Conservation (phyloP, 2,329 filamentous ascomycete genomes). For the Pseudogymnoascus sp. region DNA sequence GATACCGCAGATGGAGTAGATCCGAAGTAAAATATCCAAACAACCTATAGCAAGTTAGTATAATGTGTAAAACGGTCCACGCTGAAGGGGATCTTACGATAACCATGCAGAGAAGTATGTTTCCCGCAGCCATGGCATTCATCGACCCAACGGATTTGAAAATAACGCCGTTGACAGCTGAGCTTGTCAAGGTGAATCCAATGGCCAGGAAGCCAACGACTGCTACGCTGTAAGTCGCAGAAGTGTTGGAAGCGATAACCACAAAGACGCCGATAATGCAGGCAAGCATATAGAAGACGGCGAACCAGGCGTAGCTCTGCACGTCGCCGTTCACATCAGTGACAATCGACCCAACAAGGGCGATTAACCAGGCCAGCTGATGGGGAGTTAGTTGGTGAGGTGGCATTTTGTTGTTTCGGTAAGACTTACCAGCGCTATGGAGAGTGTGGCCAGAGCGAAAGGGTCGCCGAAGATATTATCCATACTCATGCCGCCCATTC, state of each 20-base stretch:
- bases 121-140: conserved; percentile 84
- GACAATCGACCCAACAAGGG: conserved; percentile 73
- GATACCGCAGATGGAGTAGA: conserved; percentile 80
- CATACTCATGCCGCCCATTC: conserved; percentile 56
- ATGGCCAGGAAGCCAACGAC: conserved; percentile 80
- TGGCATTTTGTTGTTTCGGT: neutral
- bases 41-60: conserved; percentile 52
- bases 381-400: conserved; percentile 8
- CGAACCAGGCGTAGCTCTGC: conserved; percentile 90
- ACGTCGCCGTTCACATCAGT: conserved; percentile 29
- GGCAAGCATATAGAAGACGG: conserved; percentile 76
- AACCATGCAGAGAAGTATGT: conserved; percentile 89
- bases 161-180: conserved; percentile 77
- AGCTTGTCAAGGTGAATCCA: conserved; percentile 76
- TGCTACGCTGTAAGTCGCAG: conserved; percentile 84
- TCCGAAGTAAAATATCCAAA: conserved; percentile 99
- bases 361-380: conserved; percentile 91
- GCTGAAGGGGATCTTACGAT: conserved; percentile 51
- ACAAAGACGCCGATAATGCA: conserved; percentile 72
- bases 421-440: conserved; percentile 71
- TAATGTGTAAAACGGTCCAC: neutral
- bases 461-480: conserved; percentile 94
- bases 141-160: conserved; percentile 66
- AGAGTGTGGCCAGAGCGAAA: conserved; percentile 89
- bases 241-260: conserved; percentile 75